Conservation (phyloP, 495 filamentous ascomycete genomes). For the Neurospora sp. region DNA sequence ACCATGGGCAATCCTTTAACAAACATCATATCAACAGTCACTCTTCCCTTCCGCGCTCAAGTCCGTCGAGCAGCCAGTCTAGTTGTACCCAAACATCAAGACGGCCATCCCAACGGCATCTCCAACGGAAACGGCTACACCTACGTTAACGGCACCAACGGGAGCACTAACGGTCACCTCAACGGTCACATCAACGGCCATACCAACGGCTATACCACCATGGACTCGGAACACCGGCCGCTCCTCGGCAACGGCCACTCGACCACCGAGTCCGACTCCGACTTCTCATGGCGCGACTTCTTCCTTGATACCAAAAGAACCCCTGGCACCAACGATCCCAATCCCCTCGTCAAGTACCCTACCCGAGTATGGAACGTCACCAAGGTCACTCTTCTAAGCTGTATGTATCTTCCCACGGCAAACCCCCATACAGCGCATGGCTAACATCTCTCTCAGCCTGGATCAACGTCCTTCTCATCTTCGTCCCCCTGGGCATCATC, state of each 20-base stretch:
- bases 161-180: background rate
- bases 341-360: slow-evolving; percentile 48
- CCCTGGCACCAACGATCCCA: slow-evolving; percentile 37
- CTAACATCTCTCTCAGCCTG: slow-evolving; percentile 39
- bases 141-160: background rate
- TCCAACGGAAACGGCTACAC: background rate
- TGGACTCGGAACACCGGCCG: background rate
- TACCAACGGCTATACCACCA: background rate
- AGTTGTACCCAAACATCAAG: background rate
- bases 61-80: background rate
- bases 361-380: slow-evolving; percentile 38
- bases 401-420: slow-evolving; percentile 25
- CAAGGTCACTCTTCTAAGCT: slow-evolving; percentile 45
- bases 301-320: slow-evolving; percentile 34
- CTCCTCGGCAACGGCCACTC: background rate
- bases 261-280: slow-evolving; percentile 1
- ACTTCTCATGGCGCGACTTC: slow-evolving; percentile 22
- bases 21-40: background rate
- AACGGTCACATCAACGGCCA: background rate
- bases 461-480: slow-evolving; percentile 78
- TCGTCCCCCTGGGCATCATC: slow-evolving; percentile 82
- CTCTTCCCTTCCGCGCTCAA: background rate
- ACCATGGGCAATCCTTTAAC: background rate
- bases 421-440: background rate
- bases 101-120: background rate